A percentile compares a stretch with the other conserved stretches of the same genome.
phyloP scores from a whole-genome alignment of 176 grass and related monocot species.

The Avena sativa region DNA sequence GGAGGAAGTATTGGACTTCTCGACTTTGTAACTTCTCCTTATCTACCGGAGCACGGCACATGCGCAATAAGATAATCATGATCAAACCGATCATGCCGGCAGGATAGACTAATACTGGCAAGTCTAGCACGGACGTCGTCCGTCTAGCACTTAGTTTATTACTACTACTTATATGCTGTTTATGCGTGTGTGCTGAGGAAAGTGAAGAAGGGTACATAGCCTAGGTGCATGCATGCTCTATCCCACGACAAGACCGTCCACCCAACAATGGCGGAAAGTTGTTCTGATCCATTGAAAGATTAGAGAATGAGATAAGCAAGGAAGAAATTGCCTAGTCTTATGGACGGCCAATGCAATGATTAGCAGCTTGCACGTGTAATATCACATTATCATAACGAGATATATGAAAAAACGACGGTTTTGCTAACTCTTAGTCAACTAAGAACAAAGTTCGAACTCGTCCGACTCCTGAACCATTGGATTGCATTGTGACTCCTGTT shows the following conservation, averaged over 20 bases:
- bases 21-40: not conserved
- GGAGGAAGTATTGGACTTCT: not conserved
- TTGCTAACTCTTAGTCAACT: too few relatives aligned
- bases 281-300: not conserved
- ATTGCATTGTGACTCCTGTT: too few relatives aligned
- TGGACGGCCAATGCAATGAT: too few relatives aligned
- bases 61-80: not conserved
- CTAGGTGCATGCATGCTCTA: not conserved
- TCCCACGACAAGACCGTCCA: slow-evolving; percentile 14
- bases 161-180: not conserved
- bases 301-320: not conserved
- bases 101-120: not conserved
- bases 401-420: too few relatives aligned
- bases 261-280: slow-evolving; percentile 6
- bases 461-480: too few relatives aligned
- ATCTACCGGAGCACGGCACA: not conserved
- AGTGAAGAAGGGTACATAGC: not conserved
- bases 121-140: not conserved
- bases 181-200: not conserved
- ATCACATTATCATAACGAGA: too few relatives aligned
- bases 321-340: not conserved
- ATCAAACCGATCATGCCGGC: slow-evolving; percentile 3
- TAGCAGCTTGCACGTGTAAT: too few relatives aligned
- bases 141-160: not conserved
- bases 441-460: too few relatives aligned